Evolutionary conservation across 805 yeast genomes (phyloP).

Genomic region (Candida berthetii): DNA sequence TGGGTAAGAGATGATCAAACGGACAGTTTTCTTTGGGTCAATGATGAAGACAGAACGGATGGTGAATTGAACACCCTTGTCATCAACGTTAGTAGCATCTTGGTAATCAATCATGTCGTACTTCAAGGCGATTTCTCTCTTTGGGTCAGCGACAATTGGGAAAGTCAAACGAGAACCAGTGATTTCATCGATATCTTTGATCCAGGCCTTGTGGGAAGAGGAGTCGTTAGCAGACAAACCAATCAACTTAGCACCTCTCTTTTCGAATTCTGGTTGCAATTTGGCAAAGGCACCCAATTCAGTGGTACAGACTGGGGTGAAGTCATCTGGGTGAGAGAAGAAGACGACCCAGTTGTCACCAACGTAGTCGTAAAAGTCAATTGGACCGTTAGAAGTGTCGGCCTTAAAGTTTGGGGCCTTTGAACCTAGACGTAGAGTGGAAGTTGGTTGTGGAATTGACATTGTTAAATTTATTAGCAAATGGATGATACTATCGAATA

Average conservation of each 20-base stretch:
- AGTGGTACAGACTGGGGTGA: slow-evolving; percentile 76
- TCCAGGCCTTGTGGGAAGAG: slow-evolving; percentile 61
- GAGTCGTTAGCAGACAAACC: slow-evolving; percentile 64
- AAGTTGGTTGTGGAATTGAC: slow-evolving; percentile 34
- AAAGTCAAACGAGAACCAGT: slow-evolving; percentile 51
- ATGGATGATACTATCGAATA: too few species aligned
- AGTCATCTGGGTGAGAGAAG: slow-evolving; percentile 74
- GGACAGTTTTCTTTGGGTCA: slow-evolving; percentile 58
- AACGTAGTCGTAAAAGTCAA: slow-evolving; percentile 57
- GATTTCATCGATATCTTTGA: slow-evolving; percentile 65
- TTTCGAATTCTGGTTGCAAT: slow-evolving; percentile 61
- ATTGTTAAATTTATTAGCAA: slow-evolving; percentile 13
- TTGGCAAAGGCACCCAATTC: slow-evolving; percentile 74
- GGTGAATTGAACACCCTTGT: slow-evolving; percentile 59
- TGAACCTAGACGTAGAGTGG: slow-evolving; percentile 46
- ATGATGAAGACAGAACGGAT: slow-evolving; percentile 68
- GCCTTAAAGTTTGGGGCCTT: slow-evolving; percentile 64
- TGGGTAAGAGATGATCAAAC: slow-evolving; percentile 62
- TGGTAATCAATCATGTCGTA: slow-evolving; percentile 71
- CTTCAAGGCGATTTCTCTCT: slow-evolving; percentile 50
- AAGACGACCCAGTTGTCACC: slow-evolving; percentile 61
- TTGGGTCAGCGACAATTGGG: slow-evolving; percentile 67
- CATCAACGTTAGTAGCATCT: slow-evolving; percentile 61
- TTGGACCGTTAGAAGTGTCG: slow-evolving; percentile 56
- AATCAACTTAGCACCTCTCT: slow-evolving; percentile 59